A percentile compares a stretch with the other conserved stretches of the same genome.
phyloP scores from a whole-genome alignment of 1,284 basidiomycete species.

The Veloboletus limbatus region DNA sequence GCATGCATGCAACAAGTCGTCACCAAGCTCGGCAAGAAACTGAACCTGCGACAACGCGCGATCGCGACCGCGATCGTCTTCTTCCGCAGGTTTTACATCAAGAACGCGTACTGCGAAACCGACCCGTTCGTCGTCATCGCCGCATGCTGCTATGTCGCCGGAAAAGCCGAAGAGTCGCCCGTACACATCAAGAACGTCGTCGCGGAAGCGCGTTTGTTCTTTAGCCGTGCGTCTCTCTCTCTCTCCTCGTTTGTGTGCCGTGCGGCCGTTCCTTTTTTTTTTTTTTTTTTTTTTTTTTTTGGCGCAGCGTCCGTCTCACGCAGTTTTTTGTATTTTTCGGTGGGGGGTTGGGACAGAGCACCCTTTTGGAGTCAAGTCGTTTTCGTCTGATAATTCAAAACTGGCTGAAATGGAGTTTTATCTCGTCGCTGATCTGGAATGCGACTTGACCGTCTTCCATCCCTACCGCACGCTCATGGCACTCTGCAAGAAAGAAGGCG shows the following conservation, averaged over 20 bases:
- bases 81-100: constrained; percentile 92
- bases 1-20: too few relatives aligned
- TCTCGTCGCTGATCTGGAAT: constrained; percentile 93
- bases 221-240: constrained; percentile 67
- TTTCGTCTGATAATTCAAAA: constrained; percentile 85
- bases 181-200: constrained; percentile 93
- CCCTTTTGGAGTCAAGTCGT: constrained; percentile 69
- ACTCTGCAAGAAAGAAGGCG: constrained; percentile 59
- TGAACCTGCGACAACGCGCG: constrained; percentile 83
- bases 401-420: constrained; percentile 99
- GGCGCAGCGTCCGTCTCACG: background rate
- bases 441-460: constrained; percentile 91
- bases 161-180: constrained; percentile 95
- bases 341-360: constrained; percentile 46
- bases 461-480: constrained; percentile 87
- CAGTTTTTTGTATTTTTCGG: too few relatives aligned
- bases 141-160: constrained; percentile 93
- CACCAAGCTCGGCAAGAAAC: constrained; percentile 82
- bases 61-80: constrained; percentile 93
- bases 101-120: constrained; percentile 91
- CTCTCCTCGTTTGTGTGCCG: background rate
- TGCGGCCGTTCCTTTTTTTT: too few relatives aligned
- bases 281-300: too few relatives aligned
- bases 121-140: constrained; percentile 92
- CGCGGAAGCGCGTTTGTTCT: constrained; percentile 77